Base-by-base conservation (phyloP, 495 filamentous ascomycete species). In the Jackrogersella minutella region DNA sequence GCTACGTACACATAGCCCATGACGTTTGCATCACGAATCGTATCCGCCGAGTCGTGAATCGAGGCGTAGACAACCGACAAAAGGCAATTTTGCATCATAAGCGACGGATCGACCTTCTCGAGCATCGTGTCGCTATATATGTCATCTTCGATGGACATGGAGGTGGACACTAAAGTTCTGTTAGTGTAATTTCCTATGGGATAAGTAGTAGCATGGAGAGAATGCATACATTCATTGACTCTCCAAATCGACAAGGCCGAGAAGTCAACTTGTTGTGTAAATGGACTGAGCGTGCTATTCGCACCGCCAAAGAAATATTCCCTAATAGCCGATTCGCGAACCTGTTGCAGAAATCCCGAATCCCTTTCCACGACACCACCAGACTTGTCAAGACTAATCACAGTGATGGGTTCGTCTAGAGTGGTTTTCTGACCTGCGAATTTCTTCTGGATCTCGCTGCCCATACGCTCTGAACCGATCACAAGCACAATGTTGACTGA, bases 1-100 rank as follows among this genome's bases (percentile, higher is more conserved):
- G 90, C 86, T 30, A 99, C 88, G 72, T 96, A 97, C 34, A 97
- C 84, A 76, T 96, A 98, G 5, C 95, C 95, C 82, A 96, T 89
- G 16, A 97, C 87, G 37, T 89, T 92, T 0, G 93, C 88, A 66
- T 95, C 91, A 10, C 91, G 87, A 41, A 99, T 88, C 4, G 86
- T 83, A 34, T 92, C 86, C 6, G 88, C 81, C 3, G 82, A 79
- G 51, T 93, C 91, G 3, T 82, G 85, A 1, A 85, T 72, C 1
- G 88, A 79, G 1, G 88, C 90, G 49, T 91, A 86, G 62, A 93
- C 90, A 57, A 99, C 86, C 1, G 93, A 92, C 1, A 97, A 82
- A 1, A 97, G 82, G 60, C 88, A 88, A 68, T 88, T 82, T 46
- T 83, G 82, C 74, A 94, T 84, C 63, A 82, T 67, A 2, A 81